Conservation (phyloP, 345 rosid species). For the Hibiscus trionum region DNA sequence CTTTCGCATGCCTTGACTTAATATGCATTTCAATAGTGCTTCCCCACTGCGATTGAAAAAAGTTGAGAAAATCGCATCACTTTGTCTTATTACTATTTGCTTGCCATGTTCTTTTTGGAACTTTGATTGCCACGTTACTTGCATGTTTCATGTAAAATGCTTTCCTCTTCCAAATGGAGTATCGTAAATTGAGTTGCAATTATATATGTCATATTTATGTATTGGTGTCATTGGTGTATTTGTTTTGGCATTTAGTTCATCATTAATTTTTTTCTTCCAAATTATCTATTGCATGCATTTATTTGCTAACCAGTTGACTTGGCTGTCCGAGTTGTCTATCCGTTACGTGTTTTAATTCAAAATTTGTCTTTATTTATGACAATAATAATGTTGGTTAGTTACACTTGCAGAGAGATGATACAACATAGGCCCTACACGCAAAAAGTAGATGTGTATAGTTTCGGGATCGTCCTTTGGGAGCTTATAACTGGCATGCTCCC, state of each 20-base stretch:
- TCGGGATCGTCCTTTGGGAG: slow-evolving; percentile 57
- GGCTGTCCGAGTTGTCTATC: neutral
- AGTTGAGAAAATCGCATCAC: neutral
- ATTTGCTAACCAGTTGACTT: neutral
- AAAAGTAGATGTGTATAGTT: slow-evolving; percentile 53
- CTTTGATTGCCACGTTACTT: neutral
- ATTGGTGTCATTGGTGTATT: neutral
- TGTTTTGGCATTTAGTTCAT: neutral
- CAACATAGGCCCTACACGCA: slow-evolving; percentile 52
- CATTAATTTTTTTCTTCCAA: neutral
- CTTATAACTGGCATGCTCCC: slow-evolving; percentile 43
- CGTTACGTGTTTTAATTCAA: neutral
- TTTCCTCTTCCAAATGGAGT: slow-evolving; percentile 4
- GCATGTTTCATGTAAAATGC: neutral
- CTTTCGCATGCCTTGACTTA: neutral
- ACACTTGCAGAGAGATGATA: slow-evolving; percentile 43
- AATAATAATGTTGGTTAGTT: neutral
- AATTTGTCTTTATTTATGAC: neutral
- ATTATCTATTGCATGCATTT: neutral
- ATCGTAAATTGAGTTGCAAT: neutral
- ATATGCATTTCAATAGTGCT: neutral
- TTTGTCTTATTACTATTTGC: neutral
- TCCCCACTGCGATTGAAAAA: neutral
- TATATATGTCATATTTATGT: neutral
- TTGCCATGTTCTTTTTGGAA: no score